phyloP scores from a whole-genome alignment of 2,329 filamentous ascomycete genomes.

The Falciphora oryzae region DNA sequence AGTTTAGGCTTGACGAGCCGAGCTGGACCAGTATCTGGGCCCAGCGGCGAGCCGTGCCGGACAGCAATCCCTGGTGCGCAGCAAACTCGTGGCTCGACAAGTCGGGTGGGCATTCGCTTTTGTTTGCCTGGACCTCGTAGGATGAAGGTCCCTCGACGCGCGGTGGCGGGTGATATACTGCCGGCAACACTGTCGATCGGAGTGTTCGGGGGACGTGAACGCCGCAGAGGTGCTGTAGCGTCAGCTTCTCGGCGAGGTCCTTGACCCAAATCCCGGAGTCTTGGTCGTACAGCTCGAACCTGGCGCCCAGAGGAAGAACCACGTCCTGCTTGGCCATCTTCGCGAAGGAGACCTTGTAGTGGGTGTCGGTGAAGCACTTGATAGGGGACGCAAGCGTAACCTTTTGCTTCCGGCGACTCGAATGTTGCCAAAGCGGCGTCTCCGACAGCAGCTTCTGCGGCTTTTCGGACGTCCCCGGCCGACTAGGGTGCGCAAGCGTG shows the following conservation, averaged over 20 bases:
- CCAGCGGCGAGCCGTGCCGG: constrained; percentile 44
- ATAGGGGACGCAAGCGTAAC: no score
- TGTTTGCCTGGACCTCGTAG: constrained; percentile 46
- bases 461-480: no score
- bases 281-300: constrained; percentile 41
- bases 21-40: constrained; percentile 36
- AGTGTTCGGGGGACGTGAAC: constrained; percentile 27
- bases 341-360: neutral
- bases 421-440: no score
- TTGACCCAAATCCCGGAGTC: constrained; percentile 31
- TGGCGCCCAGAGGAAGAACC: constrained; percentile 39
- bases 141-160: constrained; percentile 41
- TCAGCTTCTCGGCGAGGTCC: constrained; percentile 24
- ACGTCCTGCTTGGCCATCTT: constrained; percentile 34
- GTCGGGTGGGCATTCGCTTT: constrained; percentile 38
- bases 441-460: no score
- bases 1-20: constrained; percentile 50
- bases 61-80: constrained; percentile 41
- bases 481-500: no score
- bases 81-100: constrained; percentile 46
- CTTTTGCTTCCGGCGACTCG: no score
- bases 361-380: no score
- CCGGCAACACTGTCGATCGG: constrained; percentile 27
- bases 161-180: constrained; percentile 22
- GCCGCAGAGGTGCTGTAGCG: constrained; percentile 39